Evolutionary conservation across 345 rosid genomes (phyloP).

Genomic region (Excoecaria agallocha): DNA sequence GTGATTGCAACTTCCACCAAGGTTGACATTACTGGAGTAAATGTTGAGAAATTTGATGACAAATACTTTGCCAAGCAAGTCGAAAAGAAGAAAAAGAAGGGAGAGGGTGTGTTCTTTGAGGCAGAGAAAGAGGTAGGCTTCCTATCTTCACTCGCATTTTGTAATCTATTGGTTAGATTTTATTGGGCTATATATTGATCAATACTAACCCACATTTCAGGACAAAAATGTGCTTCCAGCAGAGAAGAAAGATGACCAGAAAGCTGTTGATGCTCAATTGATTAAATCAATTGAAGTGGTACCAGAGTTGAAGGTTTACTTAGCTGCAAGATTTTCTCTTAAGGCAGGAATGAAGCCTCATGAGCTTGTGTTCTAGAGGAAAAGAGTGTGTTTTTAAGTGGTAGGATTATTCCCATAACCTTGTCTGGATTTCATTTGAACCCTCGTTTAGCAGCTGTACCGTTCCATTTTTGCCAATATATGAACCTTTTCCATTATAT

Average conservation of each 20-base stretch:
- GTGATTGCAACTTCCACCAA: slow-evolving; percentile 68
- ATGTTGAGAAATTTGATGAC: slow-evolving; percentile 44
- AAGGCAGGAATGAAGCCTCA: slow-evolving; percentile 36
- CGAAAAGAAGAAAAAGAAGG: slow-evolving; percentile 70
- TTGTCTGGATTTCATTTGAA: slow-evolving; percentile 14
- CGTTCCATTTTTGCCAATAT: slow-evolving; percentile 15
- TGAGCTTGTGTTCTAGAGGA: slow-evolving; percentile 28
- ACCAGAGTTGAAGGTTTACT: slow-evolving; percentile 70
- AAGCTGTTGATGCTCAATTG: slow-evolving; percentile 55
- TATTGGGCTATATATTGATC: not conserved
- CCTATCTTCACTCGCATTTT: not conserved
- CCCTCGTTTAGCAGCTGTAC: slow-evolving; percentile 11
- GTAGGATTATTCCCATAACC: slow-evolving; percentile 6
- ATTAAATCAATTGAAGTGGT: slow-evolving; percentile 65
- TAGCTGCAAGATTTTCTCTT: slow-evolving; percentile 76
- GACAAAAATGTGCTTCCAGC: slow-evolving; percentile 64
- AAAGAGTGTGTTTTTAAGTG: not conserved
- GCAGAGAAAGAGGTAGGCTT: slow-evolving; percentile 55
- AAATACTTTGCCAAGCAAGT: slow-evolving; percentile 44
- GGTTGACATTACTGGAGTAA: slow-evolving; percentile 62
- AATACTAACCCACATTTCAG: slow-evolving; percentile 27
- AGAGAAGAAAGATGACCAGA: slow-evolving; percentile 84
- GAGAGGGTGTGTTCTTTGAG: slow-evolving; percentile 79
- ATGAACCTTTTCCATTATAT: not conserved
- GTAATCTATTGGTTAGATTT: not conserved